Base-by-base conservation (phyloP, 2,329 filamentous ascomycete genomes). In the Albophoma yamanashiensis region DNA sequence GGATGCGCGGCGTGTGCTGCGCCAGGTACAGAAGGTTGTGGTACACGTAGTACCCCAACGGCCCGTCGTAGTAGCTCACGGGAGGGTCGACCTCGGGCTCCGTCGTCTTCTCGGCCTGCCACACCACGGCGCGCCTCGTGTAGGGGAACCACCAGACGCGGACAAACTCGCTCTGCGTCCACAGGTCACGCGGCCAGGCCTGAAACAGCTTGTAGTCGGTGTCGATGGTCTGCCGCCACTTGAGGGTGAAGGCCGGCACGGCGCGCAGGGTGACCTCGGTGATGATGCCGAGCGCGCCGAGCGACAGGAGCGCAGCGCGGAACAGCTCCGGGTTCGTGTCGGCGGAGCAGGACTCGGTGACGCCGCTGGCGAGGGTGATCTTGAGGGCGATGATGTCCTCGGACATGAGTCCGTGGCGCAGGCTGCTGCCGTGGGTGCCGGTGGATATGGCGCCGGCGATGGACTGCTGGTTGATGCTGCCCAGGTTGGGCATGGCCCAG, bases 111-210 rank as follows among this genome's bases (percentile, higher is more conserved):
- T 91, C 82, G n/a, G 92, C 94, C 47, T 85, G 84, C 94, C 94
- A 99, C 55, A 95, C 83, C 56, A 97, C 89, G 0, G 91, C 91
- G 55, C 91, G 84, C 60, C 91, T 85, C 70, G 89, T 91, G 75
- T 97, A 96, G 0, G 94, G 94, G 70, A 96, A 87, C 94, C 94
- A 99, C 93, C 94, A 99, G 36, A 97, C 91, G 36, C 94, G 84
- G 34, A 95, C 91, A 69, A 93, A 99, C 73, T 97, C 92, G 62
- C 87, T 85, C 62, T 86, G 82, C 1, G 84, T 90, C 93, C 94
- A 97, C 17, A 97, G 79, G 40, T 82, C 82, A 8, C 77, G 79
- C 22, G 86, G 75, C 91, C 94, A 97, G 8, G 82, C 79, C 14
- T 80, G 77, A 56, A 96, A 79, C 63, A 96, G 82, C 55, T 83